phyloP scores from a whole-genome alignment of 768 basidiomycete species.

The Russula ochroleuca region DNA sequence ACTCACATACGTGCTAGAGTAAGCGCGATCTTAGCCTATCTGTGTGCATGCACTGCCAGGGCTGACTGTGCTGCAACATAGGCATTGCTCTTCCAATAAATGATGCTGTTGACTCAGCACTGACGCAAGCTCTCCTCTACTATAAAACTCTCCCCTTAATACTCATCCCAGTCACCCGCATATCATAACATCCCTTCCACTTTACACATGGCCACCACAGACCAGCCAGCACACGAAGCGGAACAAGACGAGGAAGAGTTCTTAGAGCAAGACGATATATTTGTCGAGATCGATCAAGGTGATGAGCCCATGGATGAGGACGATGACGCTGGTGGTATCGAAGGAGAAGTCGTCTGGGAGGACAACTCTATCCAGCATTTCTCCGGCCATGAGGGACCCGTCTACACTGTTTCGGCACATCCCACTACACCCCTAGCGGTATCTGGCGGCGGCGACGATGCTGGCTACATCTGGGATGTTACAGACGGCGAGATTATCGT shows the following conservation, averaged over 20 bases:
- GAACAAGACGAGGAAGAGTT: constrained; percentile 34
- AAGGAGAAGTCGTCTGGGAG: constrained; percentile 36
- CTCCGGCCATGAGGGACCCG: constrained; percentile 62
- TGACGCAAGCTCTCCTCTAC: background rate
- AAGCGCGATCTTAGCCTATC: too few relatives aligned
- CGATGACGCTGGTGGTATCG: constrained; percentile 32
- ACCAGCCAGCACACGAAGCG: constrained; percentile 7
- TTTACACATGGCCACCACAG: constrained; percentile 14
- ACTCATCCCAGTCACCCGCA: background rate
- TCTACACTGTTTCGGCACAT: constrained; percentile 82
- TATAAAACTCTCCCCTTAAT: constrained; percentile 5
- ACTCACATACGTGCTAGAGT: too few relatives aligned
- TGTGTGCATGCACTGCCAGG: background rate
- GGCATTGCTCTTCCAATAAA: background rate
- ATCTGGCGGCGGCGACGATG: constrained; percentile 93
- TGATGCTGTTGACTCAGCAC: constrained; percentile 17
- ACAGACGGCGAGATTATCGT: constrained; percentile 75
- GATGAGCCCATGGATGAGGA: constrained; percentile 73
- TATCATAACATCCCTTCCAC: background rate
- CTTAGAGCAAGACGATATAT: constrained; percentile 62
- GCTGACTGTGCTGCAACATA: background rate
- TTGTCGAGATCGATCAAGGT: constrained; percentile 63
- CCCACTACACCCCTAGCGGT: constrained; percentile 78
- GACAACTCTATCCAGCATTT: constrained; percentile 72
- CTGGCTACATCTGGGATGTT: constrained; percentile 91